These are phyloP conservation scores for Cryptococcus sp. DNA, from an alignment of 1,284 basidiomycete genomes.

Conservation along the genomic window DNA sequence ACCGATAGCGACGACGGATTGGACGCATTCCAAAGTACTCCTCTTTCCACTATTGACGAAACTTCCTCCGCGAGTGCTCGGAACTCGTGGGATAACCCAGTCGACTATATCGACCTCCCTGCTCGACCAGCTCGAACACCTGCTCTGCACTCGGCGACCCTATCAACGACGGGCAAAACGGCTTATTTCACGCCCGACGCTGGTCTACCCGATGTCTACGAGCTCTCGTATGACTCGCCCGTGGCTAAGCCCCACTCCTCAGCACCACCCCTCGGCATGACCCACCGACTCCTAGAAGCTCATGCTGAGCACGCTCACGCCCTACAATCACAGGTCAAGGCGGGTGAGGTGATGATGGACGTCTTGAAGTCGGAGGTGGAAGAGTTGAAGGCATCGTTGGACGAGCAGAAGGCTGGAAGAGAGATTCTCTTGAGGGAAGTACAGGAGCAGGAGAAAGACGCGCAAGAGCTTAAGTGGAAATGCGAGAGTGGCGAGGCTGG, in stretches of 20 bases:
- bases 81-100: no score
- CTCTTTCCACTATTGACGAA: conserved; percentile 27
- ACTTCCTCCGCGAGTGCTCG: conserved; percentile 3
- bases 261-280: conserved; percentile 23
- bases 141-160: not conserved
- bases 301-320: conserved; percentile 23
- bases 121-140: not conserved
- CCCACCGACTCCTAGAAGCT: conserved; percentile 19
- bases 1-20: not conserved
- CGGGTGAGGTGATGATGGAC: conserved; percentile 20
- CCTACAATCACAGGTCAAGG: conserved; percentile 23
- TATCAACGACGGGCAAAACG: no score
- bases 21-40: conserved; percentile 12
- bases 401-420: conserved; percentile 12
- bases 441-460: conserved; percentile 5
- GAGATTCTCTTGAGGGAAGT: conserved; percentile 8
- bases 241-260: conserved; percentile 18
- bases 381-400: conserved; percentile 8
- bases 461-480: conserved; percentile 10
- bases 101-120: not conserved
- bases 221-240: conserved; percentile 1
- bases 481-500: not conserved
- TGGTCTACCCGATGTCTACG: conserved; percentile 10
- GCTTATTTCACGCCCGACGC: conserved; percentile 11
- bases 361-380: conserved; percentile 19